phyloP scores from a whole-genome alignment of 108 stramenopile genomes.

The Nannochloropsis oceanica region DNA sequence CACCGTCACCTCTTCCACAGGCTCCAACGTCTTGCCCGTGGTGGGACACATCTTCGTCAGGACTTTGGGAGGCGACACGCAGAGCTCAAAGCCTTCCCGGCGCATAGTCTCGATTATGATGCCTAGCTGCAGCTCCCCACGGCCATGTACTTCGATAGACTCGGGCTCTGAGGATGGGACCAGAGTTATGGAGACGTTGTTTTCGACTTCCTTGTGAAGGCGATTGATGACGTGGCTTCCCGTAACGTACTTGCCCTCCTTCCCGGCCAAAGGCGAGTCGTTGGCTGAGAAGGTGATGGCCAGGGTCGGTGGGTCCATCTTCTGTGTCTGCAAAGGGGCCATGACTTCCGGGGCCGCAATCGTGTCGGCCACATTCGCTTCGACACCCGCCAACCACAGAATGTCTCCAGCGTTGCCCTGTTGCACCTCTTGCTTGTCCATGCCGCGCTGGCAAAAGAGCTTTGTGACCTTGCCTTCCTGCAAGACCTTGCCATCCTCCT shows the following conservation, averaged over 20 bases:
- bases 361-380: constrained; percentile 83
- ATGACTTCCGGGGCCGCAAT: constrained; percentile 47
- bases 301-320: constrained; percentile 83
- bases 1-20: constrained; percentile 80
- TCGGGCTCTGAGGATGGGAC: constrained; percentile 61
- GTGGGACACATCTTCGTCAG: constrained; percentile 38
- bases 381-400: constrained; percentile 80
- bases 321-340: constrained; percentile 55
- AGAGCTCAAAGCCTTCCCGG: constrained; percentile 96
- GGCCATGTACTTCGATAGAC: constrained; percentile 81
- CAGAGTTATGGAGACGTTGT: constrained; percentile 83
- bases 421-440: background rate
- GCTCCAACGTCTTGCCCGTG: constrained; percentile 70
- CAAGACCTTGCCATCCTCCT: constrained; percentile 2
- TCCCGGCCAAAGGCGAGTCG: constrained; percentile 89
- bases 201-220: constrained; percentile 53
- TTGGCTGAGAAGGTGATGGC: constrained; percentile 92
- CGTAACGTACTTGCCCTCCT: constrained; percentile 86
- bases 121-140: constrained; percentile 93
- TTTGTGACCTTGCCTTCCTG: constrained; percentile 11
- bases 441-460: constrained; percentile 17
- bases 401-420: constrained; percentile 83
- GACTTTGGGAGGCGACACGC: constrained; percentile 89
- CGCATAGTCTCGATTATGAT: constrained; percentile 97
- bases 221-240: background rate